Conservation (phyloP, 1,284 basidiomycete species). For the Grifola frondosa region DNA sequence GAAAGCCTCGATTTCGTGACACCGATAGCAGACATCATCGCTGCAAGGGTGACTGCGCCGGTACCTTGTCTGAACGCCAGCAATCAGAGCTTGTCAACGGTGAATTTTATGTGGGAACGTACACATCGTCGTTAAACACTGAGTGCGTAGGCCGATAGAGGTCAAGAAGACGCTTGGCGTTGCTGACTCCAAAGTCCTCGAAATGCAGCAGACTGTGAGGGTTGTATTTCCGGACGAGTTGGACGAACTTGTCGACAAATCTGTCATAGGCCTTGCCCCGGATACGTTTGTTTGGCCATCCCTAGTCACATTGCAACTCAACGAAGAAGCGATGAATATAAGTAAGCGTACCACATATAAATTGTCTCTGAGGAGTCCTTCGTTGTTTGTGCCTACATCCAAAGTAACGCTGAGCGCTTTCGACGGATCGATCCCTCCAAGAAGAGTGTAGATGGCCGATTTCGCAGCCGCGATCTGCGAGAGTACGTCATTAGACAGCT, state of each 20-base stretch:
- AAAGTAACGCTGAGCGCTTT: slow-evolving; percentile 66
- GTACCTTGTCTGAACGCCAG: slow-evolving; percentile 69
- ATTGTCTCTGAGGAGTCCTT: slow-evolving; percentile 58
- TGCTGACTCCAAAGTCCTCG: slow-evolving; percentile 75
- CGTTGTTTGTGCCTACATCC: slow-evolving; percentile 80
- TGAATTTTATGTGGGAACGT: slow-evolving; percentile 17
- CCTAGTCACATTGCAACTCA: slow-evolving; percentile 37
- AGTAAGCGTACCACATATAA: slow-evolving; percentile 55
- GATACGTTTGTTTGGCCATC: slow-evolving; percentile 61
- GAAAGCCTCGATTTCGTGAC: slow-evolving; percentile 68
- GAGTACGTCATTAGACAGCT: not conserved
- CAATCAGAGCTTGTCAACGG: slow-evolving; percentile 9
- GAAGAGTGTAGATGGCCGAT: slow-evolving; percentile 79
- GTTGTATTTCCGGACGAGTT: slow-evolving; percentile 43
- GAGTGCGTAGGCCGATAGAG: slow-evolving; percentile 65
- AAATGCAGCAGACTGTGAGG: slow-evolving; percentile 64
- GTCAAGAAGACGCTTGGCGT: slow-evolving; percentile 70
- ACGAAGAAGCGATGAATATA: not conserved
- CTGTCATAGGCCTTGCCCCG: slow-evolving; percentile 66
- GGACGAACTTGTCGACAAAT: slow-evolving; percentile 65
- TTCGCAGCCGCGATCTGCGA: slow-evolving; percentile 82
- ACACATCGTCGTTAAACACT: slow-evolving; percentile 83
- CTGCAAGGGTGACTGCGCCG: slow-evolving; percentile 77
- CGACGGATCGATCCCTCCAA: slow-evolving; percentile 80
- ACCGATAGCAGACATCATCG: slow-evolving; percentile 69